A percentile compares a stretch with the other conserved stretches of the same genome.
These are phyloP conservation scores for Clohesyomyces aquaticus DNA, from an alignment of 495 filamentous ascomycete species.

Conservation along the genomic window DNA sequence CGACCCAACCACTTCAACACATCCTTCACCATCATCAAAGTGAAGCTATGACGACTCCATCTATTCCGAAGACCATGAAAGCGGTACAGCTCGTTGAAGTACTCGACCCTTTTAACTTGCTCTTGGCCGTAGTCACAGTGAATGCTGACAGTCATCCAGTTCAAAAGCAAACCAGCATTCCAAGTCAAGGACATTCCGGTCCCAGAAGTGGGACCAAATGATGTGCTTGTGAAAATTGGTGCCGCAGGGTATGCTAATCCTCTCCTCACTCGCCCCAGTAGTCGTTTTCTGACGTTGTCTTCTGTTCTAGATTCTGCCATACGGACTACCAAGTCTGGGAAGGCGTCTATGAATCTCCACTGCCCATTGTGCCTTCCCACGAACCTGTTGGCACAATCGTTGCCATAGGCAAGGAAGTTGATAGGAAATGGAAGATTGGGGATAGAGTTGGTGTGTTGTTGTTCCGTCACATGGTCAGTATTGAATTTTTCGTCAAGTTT, in stretches of 20 bases:
- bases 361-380: constrained; percentile 84
- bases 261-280: no score
- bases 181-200: constrained; percentile 20
- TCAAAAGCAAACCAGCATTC: constrained; percentile 2
- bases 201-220: constrained; percentile 48
- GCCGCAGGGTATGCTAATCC: no score
- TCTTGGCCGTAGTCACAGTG: neutral
- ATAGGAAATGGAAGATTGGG: constrained; percentile 73
- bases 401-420: constrained; percentile 64
- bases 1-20: neutral
- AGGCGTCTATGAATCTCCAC: constrained; percentile 81
- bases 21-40: no score
- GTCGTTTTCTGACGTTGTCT: no score
- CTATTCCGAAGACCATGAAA: constrained; percentile 28
- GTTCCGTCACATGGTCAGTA: no score
- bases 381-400: constrained; percentile 84
- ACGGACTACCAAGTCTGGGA: constrained; percentile 78
- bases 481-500: no score
- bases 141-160: constrained; percentile 3
- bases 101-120: neutral
- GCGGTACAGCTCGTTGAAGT: constrained; percentile 23
- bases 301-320: no score
- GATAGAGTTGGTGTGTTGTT: constrained; percentile 77
- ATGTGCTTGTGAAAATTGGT: constrained; percentile 85
- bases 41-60: neutral